Percentiles rank a stretch among this genome's conserved stretches.
phyloP scores from a whole-genome alignment of 441 rosid species.

The Syzygium syzygioides region DNA sequence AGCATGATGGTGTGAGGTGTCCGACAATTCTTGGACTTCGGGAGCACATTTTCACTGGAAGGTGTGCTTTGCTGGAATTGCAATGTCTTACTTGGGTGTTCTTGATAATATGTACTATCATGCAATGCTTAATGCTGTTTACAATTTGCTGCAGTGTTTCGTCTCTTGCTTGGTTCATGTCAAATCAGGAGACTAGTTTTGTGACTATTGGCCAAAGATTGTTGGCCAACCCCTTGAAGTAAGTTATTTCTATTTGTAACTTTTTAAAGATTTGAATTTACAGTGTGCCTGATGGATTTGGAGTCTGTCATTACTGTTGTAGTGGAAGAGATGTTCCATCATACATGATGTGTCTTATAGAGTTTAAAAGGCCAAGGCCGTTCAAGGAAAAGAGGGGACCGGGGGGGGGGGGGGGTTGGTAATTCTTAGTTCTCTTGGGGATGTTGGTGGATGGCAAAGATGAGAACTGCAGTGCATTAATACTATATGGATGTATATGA shows the following conservation, averaged over 20 bases:
- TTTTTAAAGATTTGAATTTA: neutral
- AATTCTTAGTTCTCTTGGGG: neutral
- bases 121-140: slow-evolving; percentile 11
- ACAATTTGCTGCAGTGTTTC: slow-evolving; percentile 73
- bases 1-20: slow-evolving; percentile 88
- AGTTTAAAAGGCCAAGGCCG: neutral
- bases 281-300: neutral
- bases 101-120: neutral
- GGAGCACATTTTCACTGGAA: slow-evolving; percentile 99
- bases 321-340: neutral
- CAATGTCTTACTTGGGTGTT: neutral
- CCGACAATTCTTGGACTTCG: slow-evolving; percentile 98
- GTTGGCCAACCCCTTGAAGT: slow-evolving; percentile 96
- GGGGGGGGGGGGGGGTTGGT: neutral
- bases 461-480: neutral
- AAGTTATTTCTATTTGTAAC: slow-evolving; percentile 20
- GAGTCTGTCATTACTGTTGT: neutral
- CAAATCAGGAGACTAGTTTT: slow-evolving; percentile 99
- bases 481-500: neutral
- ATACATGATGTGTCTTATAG: too few relatives aligned
- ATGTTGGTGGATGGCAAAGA: neutral
- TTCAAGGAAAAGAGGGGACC: neutral
- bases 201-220: slow-evolving; percentile 98
- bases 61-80: slow-evolving; percentile 32
- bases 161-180: slow-evolving; percentile 99